phyloP scores from a whole-genome alignment of 1,284 basidiomycete species.

The Rhodotorula sp. region DNA sequence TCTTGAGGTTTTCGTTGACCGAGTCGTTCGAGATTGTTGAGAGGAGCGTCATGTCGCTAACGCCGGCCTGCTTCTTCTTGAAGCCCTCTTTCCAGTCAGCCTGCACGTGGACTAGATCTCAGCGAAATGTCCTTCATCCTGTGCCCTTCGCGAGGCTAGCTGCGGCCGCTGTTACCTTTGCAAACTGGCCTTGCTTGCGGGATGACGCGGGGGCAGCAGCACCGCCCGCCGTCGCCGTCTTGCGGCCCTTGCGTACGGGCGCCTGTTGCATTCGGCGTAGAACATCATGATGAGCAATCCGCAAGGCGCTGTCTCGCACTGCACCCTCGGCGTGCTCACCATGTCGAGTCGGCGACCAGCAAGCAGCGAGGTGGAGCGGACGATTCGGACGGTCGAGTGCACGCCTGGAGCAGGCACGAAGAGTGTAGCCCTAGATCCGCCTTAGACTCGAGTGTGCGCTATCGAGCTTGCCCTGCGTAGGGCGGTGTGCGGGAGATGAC shows the following conservation, averaged over 20 bases:
- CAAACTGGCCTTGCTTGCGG: constrained; percentile 26
- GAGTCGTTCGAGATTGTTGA: constrained; percentile 97
- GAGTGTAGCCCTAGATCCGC: no score
- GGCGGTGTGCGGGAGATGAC: no score
- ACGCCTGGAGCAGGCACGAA: no score
- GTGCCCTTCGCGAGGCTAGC: neutral
- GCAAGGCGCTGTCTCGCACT: neutral
- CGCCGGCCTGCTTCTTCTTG: constrained; percentile 92
- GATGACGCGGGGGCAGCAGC: constrained; percentile 20
- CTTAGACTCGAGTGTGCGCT: no score
- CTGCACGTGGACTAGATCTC: constrained; percentile 51
- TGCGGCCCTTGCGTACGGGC: constrained; percentile 37
- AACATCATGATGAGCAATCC: neutral
- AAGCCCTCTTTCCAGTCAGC: constrained; percentile 98
- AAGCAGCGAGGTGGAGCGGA: neutral
- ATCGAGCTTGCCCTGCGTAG: no score
- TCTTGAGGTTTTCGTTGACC: constrained; percentile 96
- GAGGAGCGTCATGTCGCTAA: constrained; percentile 97
- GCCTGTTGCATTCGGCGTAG: constrained; percentile 16
- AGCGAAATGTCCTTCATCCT: neutral
- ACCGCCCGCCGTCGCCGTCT: constrained; percentile 14
- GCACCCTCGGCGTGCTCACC: neutral
- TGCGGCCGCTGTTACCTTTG: constrained; percentile 21
- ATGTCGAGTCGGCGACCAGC: neutral
- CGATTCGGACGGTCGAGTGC: neutral